Base-by-base conservation (phyloP, 441 rosid species). In the Pelargonium myrrhifolium region DNA sequence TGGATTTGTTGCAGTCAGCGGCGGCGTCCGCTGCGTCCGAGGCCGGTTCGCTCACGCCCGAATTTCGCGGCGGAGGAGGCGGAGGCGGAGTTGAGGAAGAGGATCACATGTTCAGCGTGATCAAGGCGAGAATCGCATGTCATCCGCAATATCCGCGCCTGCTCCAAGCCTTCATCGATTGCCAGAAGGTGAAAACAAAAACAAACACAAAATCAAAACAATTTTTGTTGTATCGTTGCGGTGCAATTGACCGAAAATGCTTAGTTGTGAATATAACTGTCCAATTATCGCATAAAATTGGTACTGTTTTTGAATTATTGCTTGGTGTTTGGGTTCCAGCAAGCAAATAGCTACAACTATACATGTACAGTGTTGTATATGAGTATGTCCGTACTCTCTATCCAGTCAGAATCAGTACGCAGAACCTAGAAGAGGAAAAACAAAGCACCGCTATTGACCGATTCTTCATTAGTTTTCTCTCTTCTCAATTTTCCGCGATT, bases 71-170 rank as follows among this genome's bases (percentile, higher is more conserved):
- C 68, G 82, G 80, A 8, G 90, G 82, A 9, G 84, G 28, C 28
- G 28, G 28, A 24, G 1, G 28, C 56, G 56, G 6, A 20, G 56
- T 6, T 18, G 56, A 51, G 18, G 20, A 51, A 20, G 51, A 45
- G n/a, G 56, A 14, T 14, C 56, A 75, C 70, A 65, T 83, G 39
- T 80, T 85, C 3, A 62, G 72, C 49, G 56, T 80, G 31, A 77
- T 90, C 81, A 90, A 92, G 81, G 86, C 90, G 8, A 92, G 72
- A 71, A 88, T 92, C 74, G 90, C 90, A 55, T 80, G 79, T 55
- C 98, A 92, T 77, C 98, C 97, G 67, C 76, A 73, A 39, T 92
- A 87, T 76, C 96, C 98, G 68, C 91, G 92, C 51, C 79, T 92
- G 77, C 90, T 92, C n/a, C 80, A 86, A 64, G 90, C 97, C 31